Base-by-base conservation (phyloP, 352 stramenopile genomes). In the Pilasporangium apinafurcum region DNA sequence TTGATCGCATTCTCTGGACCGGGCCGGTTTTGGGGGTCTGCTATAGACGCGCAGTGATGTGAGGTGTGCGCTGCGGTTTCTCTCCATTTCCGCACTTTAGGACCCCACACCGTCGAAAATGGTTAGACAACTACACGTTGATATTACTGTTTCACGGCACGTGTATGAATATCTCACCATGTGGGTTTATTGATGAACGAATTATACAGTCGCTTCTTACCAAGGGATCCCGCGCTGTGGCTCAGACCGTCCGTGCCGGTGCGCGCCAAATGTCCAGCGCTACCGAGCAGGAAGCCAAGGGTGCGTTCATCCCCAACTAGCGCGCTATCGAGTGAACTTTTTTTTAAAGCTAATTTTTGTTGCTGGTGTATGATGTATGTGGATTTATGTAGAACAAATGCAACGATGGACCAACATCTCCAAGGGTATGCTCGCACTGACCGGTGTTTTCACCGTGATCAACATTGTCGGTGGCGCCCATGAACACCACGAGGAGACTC, bases 341-440 rank as follows among this genome's bases (percentile, higher is more conserved):
- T n/a, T n/a, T n/a, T n/a, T n/a, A n/a, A n/a, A n/a, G n/a, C n/a
- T n/a, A 48, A 24, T 29, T 39, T 18, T 47, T 45, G 25, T 2
- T 26, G 24, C 16, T 21, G 18, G 16, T 56, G 8, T 27, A 13
- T 36, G 10, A 24, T 22, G 41, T 33, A 16, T n/a, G 12, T 39
- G 34, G 20, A n/a, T 25, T 8, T 31, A 13, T 27, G 25, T 56
- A 83, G 75, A 86, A 37, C 82, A 93, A 68, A 91, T 93, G 82
- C 51, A 68, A 51, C 75, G 72, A 60, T 93, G 82, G 82, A 90
- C 48, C 34, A 71, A 79, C 35, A 91, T 93, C 59, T 93, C 82
- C 16, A 86, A 88, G 72, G 78, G 60, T 44, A 89, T 89, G 74
- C 86, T 93, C 32, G 76, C 48, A 16, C 33, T 85, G 43, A 69